These are phyloP conservation scores for Calonectria hawksworthii DNA, from an alignment of 2,329 filamentous ascomycete species.

Conservation along the genomic window DNA sequence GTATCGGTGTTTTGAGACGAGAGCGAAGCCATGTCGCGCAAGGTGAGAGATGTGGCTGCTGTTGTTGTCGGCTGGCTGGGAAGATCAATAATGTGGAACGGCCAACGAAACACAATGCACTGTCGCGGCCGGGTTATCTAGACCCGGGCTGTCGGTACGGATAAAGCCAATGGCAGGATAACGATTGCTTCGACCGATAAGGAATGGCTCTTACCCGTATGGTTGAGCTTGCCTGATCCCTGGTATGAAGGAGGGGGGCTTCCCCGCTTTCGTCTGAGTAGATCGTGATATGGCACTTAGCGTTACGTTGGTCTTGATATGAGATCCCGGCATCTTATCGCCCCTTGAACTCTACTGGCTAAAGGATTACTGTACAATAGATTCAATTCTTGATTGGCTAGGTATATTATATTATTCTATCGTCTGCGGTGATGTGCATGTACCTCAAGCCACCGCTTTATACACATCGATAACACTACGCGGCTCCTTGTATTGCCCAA, in stretches of 20 bases:
- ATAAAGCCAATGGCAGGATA: not conserved
- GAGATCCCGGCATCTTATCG: not conserved
- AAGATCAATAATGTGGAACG: not conserved
- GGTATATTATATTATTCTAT: not conserved
- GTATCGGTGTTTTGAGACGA: not conserved
- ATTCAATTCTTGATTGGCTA: not conserved
- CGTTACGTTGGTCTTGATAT: not conserved
- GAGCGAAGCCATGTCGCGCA: not conserved
- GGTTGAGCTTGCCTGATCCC: not conserved
- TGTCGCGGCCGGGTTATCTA: not conserved
- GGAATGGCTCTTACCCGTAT: not conserved
- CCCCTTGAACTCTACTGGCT: not conserved
- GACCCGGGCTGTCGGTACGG: not conserved
- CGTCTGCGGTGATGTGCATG: not conserved
- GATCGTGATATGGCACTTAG: not conserved
- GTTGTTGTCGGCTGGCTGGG: not conserved
- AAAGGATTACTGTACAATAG: not conserved
- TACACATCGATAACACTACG: constrained; percentile 62
- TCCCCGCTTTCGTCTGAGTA: not conserved
- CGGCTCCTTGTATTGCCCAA: constrained; percentile 66
- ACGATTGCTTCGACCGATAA: not conserved
- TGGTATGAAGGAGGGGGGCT: not conserved
- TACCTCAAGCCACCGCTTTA: not conserved
- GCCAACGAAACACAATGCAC: not conserved
- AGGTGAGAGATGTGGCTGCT: too few species aligned